A percentile compares a stretch with the other conserved stretches of the same genome.
These are phyloP conservation scores for Apiospora pterosperma DNA, from an alignment of 2,329 filamentous ascomycete species.

Conservation along the genomic window DNA sequence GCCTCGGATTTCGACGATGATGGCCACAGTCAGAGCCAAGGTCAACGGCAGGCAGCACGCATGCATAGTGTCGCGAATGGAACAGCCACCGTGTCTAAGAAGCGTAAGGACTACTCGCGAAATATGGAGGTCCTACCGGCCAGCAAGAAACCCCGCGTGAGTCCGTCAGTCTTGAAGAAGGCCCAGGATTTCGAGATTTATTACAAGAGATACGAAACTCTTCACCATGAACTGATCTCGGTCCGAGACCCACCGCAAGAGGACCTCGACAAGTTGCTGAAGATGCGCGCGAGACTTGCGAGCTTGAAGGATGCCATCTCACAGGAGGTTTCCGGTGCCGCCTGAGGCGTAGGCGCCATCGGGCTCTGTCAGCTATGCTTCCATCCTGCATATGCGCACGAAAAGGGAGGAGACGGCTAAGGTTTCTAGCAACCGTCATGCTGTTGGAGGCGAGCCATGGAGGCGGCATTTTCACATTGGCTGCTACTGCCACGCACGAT, in stretches of 20 bases:
- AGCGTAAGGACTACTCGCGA: slow-evolving; percentile 36
- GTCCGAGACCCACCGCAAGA: slow-evolving; percentile 48
- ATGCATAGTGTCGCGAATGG: slow-evolving; percentile 18
- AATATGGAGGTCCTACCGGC: slow-evolving; percentile 27
- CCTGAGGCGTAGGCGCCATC: slow-evolving; percentile 5
- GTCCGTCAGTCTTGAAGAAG: slow-evolving; percentile 47
- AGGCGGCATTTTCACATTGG: background rate
- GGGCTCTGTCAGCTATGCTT: background rate
- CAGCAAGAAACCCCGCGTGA: slow-evolving; percentile 37
- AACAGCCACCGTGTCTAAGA: slow-evolving; percentile 32
- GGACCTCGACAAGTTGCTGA: slow-evolving; percentile 47
- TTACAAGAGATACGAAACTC: slow-evolving; percentile 54
- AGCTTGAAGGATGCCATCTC: slow-evolving; percentile 60
- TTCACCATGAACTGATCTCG: slow-evolving; percentile 53
- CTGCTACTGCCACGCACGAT: background rate
- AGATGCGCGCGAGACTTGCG: slow-evolving; percentile 52
- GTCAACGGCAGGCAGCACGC: slow-evolving; percentile 6
- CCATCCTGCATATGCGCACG: background rate
- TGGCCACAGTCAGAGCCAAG: slow-evolving; percentile 22
- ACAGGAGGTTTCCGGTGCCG: slow-evolving; percentile 34
- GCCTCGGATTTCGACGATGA: slow-evolving; percentile 57
- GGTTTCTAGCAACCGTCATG: background rate
- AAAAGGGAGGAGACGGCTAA: background rate
- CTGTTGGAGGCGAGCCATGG: background rate
- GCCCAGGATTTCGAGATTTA: slow-evolving; percentile 53